These are phyloP conservation scores for Scleromitrula shiraiana DNA, from an alignment of 2,329 filamentous ascomycete species.

Conservation along the genomic window DNA sequence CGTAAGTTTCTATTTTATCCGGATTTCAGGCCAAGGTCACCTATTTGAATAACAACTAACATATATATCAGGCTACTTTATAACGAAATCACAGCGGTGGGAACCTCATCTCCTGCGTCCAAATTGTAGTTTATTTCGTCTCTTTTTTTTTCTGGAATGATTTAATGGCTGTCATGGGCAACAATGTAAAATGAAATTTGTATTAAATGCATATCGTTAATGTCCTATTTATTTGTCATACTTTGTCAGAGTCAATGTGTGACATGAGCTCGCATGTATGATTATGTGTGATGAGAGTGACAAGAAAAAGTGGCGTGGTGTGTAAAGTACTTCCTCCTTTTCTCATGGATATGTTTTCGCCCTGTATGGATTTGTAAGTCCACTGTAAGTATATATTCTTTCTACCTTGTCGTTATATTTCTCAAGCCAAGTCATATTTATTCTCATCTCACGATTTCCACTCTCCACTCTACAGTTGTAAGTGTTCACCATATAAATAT, in stretches of 20 bases:
- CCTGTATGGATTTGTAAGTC: too few species aligned
- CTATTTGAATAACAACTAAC: conserved; percentile 5
- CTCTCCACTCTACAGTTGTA: too few species aligned
- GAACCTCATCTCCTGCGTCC: conserved; percentile 32
- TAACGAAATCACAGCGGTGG: conserved; percentile 75
- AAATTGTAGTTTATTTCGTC: conserved; percentile 21
- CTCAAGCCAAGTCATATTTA: too few species aligned
- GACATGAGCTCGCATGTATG: not conserved
- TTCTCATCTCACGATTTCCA: too few species aligned
- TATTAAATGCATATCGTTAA: not conserved
- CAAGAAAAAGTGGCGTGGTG: not conserved
- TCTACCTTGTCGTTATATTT: too few species aligned
- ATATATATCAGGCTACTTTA: conserved; percentile 62
- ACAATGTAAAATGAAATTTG: not conserved
- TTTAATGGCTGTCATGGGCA: too few species aligned
- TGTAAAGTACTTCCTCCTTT: too few species aligned
- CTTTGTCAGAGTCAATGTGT: not conserved
- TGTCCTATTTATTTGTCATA: not conserved
- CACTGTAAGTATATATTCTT: too few species aligned
- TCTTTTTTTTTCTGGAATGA: too few species aligned
- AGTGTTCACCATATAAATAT: too few species aligned
- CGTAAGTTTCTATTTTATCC: conserved; percentile 42
- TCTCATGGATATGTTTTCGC: too few species aligned
- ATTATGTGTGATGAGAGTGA: not conserved
- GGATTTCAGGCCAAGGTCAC: too few species aligned